phyloP scores from a whole-genome alignment of 805 yeast genomes.

The Wickerhamomyces chaumierensis region DNA sequence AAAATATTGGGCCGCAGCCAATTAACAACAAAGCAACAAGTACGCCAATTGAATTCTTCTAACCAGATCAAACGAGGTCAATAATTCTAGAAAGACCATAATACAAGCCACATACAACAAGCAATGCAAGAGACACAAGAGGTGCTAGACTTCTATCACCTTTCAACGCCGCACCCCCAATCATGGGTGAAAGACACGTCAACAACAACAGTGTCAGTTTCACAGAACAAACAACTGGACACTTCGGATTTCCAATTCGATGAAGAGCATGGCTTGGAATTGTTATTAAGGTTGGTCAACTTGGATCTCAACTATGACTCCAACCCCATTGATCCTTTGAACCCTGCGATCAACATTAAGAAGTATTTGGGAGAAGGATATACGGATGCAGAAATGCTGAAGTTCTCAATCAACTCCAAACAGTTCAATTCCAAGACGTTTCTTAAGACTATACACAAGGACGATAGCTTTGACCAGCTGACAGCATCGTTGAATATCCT shows the following conservation, averaged over 20 bases:
- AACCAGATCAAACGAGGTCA: too few species aligned
- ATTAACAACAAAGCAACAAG: too few species aligned
- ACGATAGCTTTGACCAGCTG: slow-evolving; percentile 41
- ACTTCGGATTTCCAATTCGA: neutral
- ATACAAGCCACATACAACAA: too few species aligned
- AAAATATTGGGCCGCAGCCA: too few species aligned
- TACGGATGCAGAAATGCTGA: too few species aligned
- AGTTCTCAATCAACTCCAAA: slow-evolving; percentile 44
- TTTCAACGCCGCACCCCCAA: slow-evolving; percentile 30
- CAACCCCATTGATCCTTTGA: slow-evolving; percentile 44
- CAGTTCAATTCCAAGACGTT: slow-evolving; percentile 47
- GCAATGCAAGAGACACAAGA: slow-evolving; percentile 15
- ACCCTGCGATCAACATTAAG: slow-evolving; percentile 18
- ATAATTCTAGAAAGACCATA: too few species aligned
- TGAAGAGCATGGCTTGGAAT: slow-evolving; percentile 6
- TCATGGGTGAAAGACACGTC: slow-evolving; percentile 26
- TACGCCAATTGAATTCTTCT: too few species aligned
- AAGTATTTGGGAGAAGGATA: slow-evolving; percentile 7
- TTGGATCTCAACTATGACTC: slow-evolving; percentile 17
- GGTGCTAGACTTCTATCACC: slow-evolving; percentile 29
- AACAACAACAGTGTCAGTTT: slow-evolving; percentile 13
- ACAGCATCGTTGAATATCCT: slow-evolving; percentile 34
- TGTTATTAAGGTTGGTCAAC: slow-evolving; percentile 12
- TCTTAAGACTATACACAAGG: slow-evolving; percentile 42
- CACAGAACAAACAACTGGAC: slow-evolving; percentile 16